A percentile compares a stretch with the other conserved stretches of the same genome.
phyloP scores from a whole-genome alignment of 768 basidiomycete species.

The Mycena alexandri region DNA sequence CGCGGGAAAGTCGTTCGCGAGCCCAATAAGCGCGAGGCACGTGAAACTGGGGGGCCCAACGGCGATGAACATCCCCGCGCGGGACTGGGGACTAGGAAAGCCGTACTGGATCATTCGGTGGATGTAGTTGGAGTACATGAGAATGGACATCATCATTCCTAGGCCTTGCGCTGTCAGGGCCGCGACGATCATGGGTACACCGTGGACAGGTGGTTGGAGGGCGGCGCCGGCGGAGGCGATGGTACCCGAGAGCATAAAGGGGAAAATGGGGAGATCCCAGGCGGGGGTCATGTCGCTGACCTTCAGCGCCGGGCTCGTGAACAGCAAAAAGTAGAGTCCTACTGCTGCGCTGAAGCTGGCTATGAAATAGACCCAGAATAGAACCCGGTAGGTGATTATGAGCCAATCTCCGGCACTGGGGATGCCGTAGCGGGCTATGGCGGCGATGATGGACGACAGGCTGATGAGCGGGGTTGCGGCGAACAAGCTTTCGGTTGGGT shows the following conservation, averaged over 20 bases:
- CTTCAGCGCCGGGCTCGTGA: constrained; percentile 21
- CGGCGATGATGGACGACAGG: constrained; percentile 3
- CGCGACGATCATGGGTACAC: background rate
- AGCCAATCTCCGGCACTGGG: constrained; percentile 10
- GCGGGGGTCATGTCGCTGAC: constrained; percentile 18
- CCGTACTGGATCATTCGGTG: constrained; percentile 1
- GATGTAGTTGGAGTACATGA: constrained; percentile 5
- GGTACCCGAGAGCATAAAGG: constrained; percentile 18
- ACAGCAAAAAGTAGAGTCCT: constrained; percentile 12
- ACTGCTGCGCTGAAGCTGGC: constrained; percentile 6
- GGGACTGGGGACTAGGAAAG: background rate
- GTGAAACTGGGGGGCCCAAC: constrained; percentile 3
- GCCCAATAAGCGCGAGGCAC: background rate
- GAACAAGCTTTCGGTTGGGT: constrained; percentile 15
- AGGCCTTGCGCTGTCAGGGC: background rate
- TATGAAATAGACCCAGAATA: constrained; percentile 18
- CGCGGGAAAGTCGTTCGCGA: constrained; percentile 8
- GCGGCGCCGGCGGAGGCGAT: constrained; percentile 13
- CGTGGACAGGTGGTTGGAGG: background rate
- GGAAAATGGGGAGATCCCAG: constrained; percentile 20
- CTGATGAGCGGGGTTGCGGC: constrained; percentile 4
- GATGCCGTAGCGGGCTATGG: constrained; percentile 14
- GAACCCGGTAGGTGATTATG: background rate
- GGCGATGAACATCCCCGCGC: constrained; percentile 8
- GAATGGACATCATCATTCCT: background rate